Evolutionary conservation across 2,329 filamentous ascomycete species (phyloP), one percentile per base, ranked within the genome.

Genomic region (Xylariales sp.): DNA sequence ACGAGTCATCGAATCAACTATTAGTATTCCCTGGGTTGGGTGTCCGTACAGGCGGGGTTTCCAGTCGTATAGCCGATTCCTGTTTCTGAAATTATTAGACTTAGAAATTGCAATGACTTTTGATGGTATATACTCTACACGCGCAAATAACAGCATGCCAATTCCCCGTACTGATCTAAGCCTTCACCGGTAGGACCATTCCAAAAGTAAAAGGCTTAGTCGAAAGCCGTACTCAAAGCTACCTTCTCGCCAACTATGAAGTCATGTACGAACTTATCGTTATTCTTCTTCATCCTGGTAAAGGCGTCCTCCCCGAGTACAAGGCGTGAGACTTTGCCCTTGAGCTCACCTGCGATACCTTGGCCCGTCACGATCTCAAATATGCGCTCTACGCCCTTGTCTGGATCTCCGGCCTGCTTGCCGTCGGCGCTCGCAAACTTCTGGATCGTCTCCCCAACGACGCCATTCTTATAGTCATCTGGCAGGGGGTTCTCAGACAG

Each of bases 221-320:
- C 48, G 59, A 68, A 73, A n/a, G 64, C 70, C 8, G 73, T 75
- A 36, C 71, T 76, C 1, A 56, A 10, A n/a, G 74, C 67, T 18
- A 73, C 67, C 41, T 72, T 65, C 70, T 75, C 71, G n/a, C 61
- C 56, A 14, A 71, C 30, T 23, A 58, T 66, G n/a, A 73, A 64
- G 30, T 76, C 75, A 1, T 62, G 56, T 16, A 72, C n/a, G 14
- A 73, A 71, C 59, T 58, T 72, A 5, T 68, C 70, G 32, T 70
- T 72, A 3, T n/a, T 71, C 58, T 57, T 69, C 65, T 69, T 68
- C 57, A 74, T 73, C 28, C 75, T 62, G 14, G 52, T 36, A 34
- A 73, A 54, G 0, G 72, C 69, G 46, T 83, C 81, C 14, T 72
- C 72, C 0, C 82, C 82, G 34, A 83, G 66, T 3, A 78, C 78